Base-by-base conservation (phyloP, 345 rosid genomes). In the Xanthoceras sorbifolium region DNA sequence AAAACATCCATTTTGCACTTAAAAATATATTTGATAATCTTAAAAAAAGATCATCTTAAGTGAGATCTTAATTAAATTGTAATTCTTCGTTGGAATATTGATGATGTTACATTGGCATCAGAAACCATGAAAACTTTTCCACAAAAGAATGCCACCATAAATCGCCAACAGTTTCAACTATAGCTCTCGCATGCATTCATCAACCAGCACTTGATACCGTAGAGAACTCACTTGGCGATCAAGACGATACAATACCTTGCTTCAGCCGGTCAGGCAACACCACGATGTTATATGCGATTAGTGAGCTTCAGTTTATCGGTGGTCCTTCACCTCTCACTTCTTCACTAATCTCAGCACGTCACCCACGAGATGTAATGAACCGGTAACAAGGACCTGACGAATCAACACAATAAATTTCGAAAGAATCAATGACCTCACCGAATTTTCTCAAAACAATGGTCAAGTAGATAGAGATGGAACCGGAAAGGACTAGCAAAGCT, bases 351-450 rank as follows among this genome's bases (percentile, higher is more conserved):
- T 88, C 85, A 96, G 77, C 42, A 91, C 90, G 77, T 96, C 99
- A 42, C 99, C 99, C 72, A 96, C 93, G 26, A 96, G 97, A 79
- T 93, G 97, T 74, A 93, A 83, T 4, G 99, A 96, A 31, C 98
- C 97, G 0, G 97, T 85, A 38, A 96, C 95, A 42, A 96, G 92
- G 67, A 96, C 97, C 98, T 92, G 82, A 75, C 54, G 40, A 65
- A 50, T 74, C 67, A 64, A 50, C 46, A 64, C 32, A 34, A 20
- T 6, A 32, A 66, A 80, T 32, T 25, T 12, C 3, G 23, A 71
- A n/a, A 4, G 22, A 23, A 55, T 9, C 54, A 61, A 17, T 26
- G 11, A 34, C 15, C 28, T 20, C 44, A 52, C 11, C 3, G 14
- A 69, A 26, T 69, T 48, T 22, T 11, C 31, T 9, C 29, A 25